Evolutionary conservation across 2,329 filamentous ascomycete genomes (phyloP).

Genomic region (Aotearoamyces nothofagi): DNA sequence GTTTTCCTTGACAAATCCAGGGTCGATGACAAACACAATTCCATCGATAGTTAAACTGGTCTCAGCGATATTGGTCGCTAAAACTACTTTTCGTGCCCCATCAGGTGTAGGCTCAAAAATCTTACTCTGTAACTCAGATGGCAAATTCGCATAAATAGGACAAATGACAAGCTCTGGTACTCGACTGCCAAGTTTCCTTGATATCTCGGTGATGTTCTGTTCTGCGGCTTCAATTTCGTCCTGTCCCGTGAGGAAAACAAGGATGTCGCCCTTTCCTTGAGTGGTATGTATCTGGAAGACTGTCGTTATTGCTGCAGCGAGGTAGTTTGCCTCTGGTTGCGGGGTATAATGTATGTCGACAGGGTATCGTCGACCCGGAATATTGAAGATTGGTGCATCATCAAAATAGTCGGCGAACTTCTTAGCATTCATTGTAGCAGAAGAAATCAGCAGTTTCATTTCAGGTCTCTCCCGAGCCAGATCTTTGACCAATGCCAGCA

Average conservation of each 20-base stretch:
- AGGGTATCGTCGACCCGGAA: constrained; percentile 76
- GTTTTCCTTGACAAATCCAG: constrained; percentile 91
- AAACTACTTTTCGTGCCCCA: constrained; percentile 73
- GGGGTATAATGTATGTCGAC: constrained; percentile 87
- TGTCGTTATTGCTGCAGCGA: constrained; percentile 81
- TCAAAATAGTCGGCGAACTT: constrained; percentile 90
- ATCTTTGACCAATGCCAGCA: constrained; percentile 80
- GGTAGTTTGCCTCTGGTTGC: constrained; percentile 85
- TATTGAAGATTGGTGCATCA: constrained; percentile 84
- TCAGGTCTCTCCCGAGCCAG: constrained; percentile 70
- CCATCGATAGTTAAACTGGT: constrained; percentile 92
- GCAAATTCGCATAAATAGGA: constrained; percentile 88
- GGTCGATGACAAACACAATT: constrained; percentile 91
- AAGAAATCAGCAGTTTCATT: constrained; percentile 80
- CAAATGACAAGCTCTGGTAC: constrained; percentile 79
- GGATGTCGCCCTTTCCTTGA: constrained; percentile 72
- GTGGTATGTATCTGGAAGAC: constrained; percentile 91
- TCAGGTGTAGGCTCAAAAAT: constrained; percentile 90
- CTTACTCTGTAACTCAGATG: constrained; percentile 77
- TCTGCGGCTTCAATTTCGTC: constrained; percentile 90
- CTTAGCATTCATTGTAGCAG: constrained; percentile 84
- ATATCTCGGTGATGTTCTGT: constrained; percentile 70
- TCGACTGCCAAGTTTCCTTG: constrained; percentile 70
- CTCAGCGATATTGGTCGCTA: constrained; percentile 95
- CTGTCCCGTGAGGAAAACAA: constrained; percentile 90